Conservation (phyloP, 345 rosid species). For the Eucalyptus marginata region DNA sequence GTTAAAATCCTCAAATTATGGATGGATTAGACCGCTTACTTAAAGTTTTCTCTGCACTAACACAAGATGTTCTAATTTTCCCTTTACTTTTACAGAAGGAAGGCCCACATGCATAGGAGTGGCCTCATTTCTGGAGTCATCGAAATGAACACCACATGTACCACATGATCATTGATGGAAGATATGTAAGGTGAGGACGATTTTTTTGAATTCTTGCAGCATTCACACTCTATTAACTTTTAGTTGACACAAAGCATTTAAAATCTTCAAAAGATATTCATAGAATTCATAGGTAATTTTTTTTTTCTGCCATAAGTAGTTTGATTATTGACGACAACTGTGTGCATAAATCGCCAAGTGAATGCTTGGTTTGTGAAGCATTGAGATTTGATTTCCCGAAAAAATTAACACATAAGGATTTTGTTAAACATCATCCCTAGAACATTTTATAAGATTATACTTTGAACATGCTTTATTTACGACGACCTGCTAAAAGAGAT, state of each 20-base stretch:
- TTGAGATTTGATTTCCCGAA: background rate
- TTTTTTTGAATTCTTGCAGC: background rate
- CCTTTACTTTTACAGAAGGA: background rate
- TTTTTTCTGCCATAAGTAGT: background rate
- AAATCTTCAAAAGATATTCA: background rate
- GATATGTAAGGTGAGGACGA: background rate
- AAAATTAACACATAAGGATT: background rate
- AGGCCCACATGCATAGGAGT: background rate
- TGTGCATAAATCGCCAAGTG: background rate
- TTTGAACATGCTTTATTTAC: background rate
- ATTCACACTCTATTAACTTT: background rate
- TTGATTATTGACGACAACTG: background rate
- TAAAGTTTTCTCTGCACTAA: background rate
- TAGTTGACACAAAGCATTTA: background rate
- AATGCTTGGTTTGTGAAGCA: background rate
- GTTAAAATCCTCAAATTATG: background rate
- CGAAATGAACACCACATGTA: background rate
- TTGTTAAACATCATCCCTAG: background rate
- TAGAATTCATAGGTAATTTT: background rate
- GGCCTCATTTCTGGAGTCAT: background rate
- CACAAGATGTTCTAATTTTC: background rate
- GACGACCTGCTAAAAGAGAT: background rate
- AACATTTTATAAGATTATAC: background rate
- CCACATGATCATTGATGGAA: background rate
- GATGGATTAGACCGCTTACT: background rate